phyloP scores from a whole-genome alignment of 2,329 filamentous ascomycete genomes.

The Coniochaeta sp. region DNA sequence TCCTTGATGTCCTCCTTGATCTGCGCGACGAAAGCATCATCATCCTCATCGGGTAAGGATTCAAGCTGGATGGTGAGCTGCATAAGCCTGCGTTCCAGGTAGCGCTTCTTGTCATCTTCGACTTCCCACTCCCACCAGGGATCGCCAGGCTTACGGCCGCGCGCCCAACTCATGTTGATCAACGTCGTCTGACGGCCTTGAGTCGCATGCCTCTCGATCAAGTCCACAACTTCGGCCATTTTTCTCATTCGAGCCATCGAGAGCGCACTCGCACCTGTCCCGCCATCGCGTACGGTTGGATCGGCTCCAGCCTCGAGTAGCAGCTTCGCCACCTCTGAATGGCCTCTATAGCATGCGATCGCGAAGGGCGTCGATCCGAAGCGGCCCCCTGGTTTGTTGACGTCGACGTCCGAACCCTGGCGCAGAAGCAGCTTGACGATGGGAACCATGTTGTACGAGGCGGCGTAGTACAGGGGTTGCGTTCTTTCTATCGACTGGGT shows the following conservation, averaged over 20 bases:
- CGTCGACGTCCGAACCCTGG: constrained; percentile 9
- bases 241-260: neutral
- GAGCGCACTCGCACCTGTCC: neutral
- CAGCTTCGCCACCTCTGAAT: constrained; percentile 13
- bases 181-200: neutral
- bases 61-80: neutral
- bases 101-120: neutral
- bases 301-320: constrained; percentile 16
- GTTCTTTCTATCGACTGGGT: constrained; percentile 8
- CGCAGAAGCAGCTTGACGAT: constrained; percentile 12
- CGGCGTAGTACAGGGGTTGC: constrained; percentile 16
- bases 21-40: neutral
- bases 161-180: too few relatives aligned
- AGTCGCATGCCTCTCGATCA: neutral
- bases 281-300: constrained; percentile 5
- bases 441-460: constrained; percentile 17
- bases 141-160: neutral
- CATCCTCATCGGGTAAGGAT: neutral
- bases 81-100: neutral
- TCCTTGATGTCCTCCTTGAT: neutral
- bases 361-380: constrained; percentile 14
- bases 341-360: constrained; percentile 12
- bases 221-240: neutral
- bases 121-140: neutral
- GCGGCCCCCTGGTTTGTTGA: constrained; percentile 13